phyloP scores from a whole-genome alignment of 495 filamentous ascomycete species.

The Hypoxylon fuscum region DNA sequence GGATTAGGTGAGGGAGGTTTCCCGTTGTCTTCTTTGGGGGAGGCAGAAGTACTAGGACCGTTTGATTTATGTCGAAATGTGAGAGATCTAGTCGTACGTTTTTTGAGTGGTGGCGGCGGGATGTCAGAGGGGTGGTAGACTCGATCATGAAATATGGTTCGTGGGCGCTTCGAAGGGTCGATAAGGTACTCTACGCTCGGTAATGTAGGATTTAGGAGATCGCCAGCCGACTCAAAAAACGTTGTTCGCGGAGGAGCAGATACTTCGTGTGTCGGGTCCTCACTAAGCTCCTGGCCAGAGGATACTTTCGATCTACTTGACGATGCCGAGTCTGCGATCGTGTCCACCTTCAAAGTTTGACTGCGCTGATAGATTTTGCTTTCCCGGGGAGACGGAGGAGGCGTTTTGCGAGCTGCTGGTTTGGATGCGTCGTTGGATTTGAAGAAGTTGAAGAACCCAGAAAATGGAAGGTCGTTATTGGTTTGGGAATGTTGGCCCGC shows the following conservation, averaged over 20 bases:
- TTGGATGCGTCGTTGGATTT: slow-evolving; percentile 50
- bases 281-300: slow-evolving; percentile 53
- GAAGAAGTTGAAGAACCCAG: slow-evolving; percentile 72
- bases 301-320: slow-evolving; percentile 52
- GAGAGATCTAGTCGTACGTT: slow-evolving; percentile 54
- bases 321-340: slow-evolving; percentile 45
- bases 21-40: slow-evolving; percentile 31
- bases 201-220: slow-evolving; percentile 88
- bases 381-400: slow-evolving; percentile 57
- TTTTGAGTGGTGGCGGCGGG: slow-evolving; percentile 76
- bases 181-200: slow-evolving; percentile 81
- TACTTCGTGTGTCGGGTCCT: slow-evolving; percentile 50
- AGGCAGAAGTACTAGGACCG: slow-evolving; percentile 7
- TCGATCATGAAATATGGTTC: slow-evolving; percentile 96
- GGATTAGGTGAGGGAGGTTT: slow-evolving; percentile 15
- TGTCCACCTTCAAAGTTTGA: slow-evolving; percentile 68
- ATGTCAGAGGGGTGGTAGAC: slow-evolving; percentile 95
- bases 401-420: slow-evolving; percentile 35
- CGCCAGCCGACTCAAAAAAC: slow-evolving; percentile 92
- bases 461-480: slow-evolving; percentile 60
- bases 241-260: slow-evolving; percentile 88
- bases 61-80: slow-evolving; percentile 44
- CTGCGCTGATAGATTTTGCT: slow-evolving; percentile 80
- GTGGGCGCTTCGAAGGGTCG: slow-evolving; percentile 81
- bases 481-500: slow-evolving; percentile 37